Evolutionary conservation across 495 filamentous ascomycete species (phyloP), one percentile per base, ranked within the genome.

Genomic region (Thozetella sp.): DNA sequence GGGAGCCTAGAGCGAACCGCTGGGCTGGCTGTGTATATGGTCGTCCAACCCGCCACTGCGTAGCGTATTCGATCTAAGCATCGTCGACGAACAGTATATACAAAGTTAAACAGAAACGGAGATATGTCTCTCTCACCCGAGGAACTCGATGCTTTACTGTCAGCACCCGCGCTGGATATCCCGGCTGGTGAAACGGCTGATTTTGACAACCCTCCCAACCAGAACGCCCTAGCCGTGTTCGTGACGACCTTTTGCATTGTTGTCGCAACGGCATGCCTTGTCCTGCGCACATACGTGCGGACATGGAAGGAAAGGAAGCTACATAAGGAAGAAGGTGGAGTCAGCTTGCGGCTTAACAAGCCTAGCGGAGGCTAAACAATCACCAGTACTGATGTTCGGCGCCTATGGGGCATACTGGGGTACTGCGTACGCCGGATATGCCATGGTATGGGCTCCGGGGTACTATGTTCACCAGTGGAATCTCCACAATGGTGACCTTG

Each of bases 381-480:
- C 30, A 37, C 15, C 30, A 37, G 30, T 37, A 6, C 30, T 37
- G 30, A 48, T 13, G 43, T 11, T 13, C 12, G 4, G 4, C 12
- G 12, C 10, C 4, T 48, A 48, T 4, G 43, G 43, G 3, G 43
- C n/a, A 4, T 48, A 13, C 43, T 48, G 43, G 43, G 43, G 43
- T 3, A 13, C 10, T 3, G 10, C n/a, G 12, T 48, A 20, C 10
- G 43, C 43, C 20, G 9, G 10, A 4, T 48, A 13, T 48, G 6
- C 10, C 4, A 20, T 48, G 3, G 20, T 48, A 4, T 48, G 20
- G 4, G 20, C 9, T 20, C 43, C 43, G 43, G 43, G 43, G 11
- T 48, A 48, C n/a, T 48, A 48, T 19, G 43, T 48, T 11, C 43
- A 48, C n/a, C 43, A 48, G 43, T 48, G 43, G 43, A 20, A 48